These are phyloP conservation scores for Boeremia exigua DNA, from an alignment of 2,329 filamentous ascomycete genomes.

Conservation along the genomic window DNA sequence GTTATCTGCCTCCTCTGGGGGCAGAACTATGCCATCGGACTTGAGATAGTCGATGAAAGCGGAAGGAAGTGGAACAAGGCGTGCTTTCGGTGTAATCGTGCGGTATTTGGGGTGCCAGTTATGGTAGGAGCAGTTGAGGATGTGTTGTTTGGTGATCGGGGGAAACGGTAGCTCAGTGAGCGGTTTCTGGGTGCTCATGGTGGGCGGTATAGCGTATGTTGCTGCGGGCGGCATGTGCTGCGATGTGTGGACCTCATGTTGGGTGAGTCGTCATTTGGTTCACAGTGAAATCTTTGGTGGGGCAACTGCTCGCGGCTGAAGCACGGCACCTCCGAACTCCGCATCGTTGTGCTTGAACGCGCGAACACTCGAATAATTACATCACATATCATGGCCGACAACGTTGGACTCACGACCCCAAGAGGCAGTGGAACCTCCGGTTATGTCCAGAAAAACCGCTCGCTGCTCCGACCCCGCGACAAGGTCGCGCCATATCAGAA, in stretches of 20 bases:
- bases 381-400: slow-evolving; percentile 77
- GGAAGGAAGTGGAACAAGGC: slow-evolving; percentile 76
- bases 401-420: slow-evolving; percentile 93
- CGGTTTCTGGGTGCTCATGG: slow-evolving; percentile 29
- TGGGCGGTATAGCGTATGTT: slow-evolving; percentile 12
- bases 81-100: slow-evolving; percentile 80
- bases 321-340: slow-evolving; percentile 37
- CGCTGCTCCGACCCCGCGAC: slow-evolving; percentile 85
- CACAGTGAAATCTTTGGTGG: slow-evolving; percentile 35
- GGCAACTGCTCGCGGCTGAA: slow-evolving; percentile 23
- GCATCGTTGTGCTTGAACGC: slow-evolving; percentile 6
- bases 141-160: slow-evolving; percentile 82
- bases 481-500: slow-evolving; percentile 77
- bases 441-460: slow-evolving; percentile 95
- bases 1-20: slow-evolving; percentile 65
- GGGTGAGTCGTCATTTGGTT: slow-evolving; percentile 30
- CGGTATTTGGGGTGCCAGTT: slow-evolving; percentile 89
- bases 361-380: neutral
- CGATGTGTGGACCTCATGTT: slow-evolving; percentile 30
- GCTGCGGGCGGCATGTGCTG: neutral
- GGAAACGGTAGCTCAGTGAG: slow-evolving; percentile 70
- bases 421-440: slow-evolving; percentile 95
- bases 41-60: slow-evolving; percentile 86
- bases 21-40: slow-evolving; percentile 90
- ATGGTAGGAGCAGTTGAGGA: slow-evolving; percentile 93